Evolutionary conservation across 1,284 basidiomycete genomes (phyloP), one percentile per base, ranked within the genome.

Genomic region (Leccinum pachyderme): DNA sequence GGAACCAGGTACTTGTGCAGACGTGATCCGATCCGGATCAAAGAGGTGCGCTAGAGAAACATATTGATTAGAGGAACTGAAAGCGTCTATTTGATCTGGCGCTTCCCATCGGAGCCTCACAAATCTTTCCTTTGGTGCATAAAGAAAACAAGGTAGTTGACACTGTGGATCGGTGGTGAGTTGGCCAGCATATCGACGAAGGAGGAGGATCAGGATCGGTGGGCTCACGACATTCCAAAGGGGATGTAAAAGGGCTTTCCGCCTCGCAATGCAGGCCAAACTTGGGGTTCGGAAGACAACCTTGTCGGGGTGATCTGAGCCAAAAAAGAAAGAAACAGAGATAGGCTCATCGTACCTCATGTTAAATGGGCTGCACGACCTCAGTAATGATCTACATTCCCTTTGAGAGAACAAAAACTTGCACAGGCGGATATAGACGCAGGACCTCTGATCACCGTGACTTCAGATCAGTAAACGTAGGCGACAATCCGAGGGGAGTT

Each of bases 381-480:
- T 54, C 39, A 59, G 53, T 47, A 18, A 18, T 18, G 18, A 47
- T 37, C 13, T 31, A 7, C 8, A 39, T 45, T 24, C 31, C 24
- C 45, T 5, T 15, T 0, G 6, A 44, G 28, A 39, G 15, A 32
- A 47, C 5, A 29, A 52, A 12, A 11, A 63, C 77, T 62, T 71
- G 83, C 76, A 85, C 82, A 13, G 81, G 71, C 4, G 84, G 83
- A 66, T 81, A 85, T 6, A 87, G 63, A 13, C 84, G 74, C 49
- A 86, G 70, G 1, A 79, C 80, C 68, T 87, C 83, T 81, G 58
- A 31, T 43, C n/a, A 48, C 15, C 29, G 45, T 2, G 35, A 45
- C 12, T 49, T 13, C 43, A 45, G 9, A 45, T 60, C 35, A 59
- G 51, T 13, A 39, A 18, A 25, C 7, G 1, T 39, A 22, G 12